Percentiles rank a stretch among this genome's conserved stretches.
These are phyloP conservation scores for Podospora comata DNA, from an alignment of 495 filamentous ascomycete genomes.

Conservation along the genomic window DNA sequence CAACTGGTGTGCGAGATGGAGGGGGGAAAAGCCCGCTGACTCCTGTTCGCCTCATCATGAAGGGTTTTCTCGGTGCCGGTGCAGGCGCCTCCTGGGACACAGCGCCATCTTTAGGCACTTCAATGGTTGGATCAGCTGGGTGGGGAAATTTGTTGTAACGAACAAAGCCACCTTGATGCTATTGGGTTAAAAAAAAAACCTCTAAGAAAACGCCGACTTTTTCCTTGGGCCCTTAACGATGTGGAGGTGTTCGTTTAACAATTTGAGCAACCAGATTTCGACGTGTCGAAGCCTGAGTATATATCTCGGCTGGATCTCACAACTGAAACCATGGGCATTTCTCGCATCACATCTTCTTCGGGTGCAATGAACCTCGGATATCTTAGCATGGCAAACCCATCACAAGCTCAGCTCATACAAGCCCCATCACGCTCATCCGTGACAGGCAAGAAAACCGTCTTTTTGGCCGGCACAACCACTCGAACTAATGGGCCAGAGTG, in stretches of 20 bases:
- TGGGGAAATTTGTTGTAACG: no score
- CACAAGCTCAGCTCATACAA: constrained; percentile 28
- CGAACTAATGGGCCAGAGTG: constrained; percentile 35
- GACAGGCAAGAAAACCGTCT: constrained; percentile 33
- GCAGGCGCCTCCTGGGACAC: neutral
- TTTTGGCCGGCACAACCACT: constrained; percentile 45
- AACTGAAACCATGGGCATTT: no score
- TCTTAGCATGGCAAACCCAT: neutral
- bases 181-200: no score
- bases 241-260: no score
- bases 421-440: constrained; percentile 33
- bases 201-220: no score
- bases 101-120: neutral
- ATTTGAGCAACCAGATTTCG: neutral
- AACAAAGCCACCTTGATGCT: no score
- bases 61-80: neutral
- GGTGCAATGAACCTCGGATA: neutral
- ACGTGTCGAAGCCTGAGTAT: neutral
- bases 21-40: constrained; percentile 15
- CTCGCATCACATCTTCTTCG: neutral
- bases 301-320: no score
- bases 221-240: no score
- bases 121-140: no score
- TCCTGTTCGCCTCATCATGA: constrained; percentile 25
- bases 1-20: neutral